phyloP scores from a whole-genome alignment of 2,329 filamentous ascomycete species.

The Cryphonectria nitschkei region DNA sequence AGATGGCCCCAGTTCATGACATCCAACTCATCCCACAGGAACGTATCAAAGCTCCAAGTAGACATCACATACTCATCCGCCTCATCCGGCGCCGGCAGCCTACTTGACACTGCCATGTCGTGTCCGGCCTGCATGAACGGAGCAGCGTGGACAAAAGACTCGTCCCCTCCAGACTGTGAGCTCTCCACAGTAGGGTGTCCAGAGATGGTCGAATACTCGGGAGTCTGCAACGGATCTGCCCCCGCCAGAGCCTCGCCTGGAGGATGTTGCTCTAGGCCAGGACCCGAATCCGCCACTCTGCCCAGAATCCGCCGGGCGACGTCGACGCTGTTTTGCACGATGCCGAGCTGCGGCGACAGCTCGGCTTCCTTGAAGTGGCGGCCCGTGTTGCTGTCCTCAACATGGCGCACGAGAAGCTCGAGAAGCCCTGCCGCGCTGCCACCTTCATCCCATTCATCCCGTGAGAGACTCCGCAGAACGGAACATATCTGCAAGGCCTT shows the following conservation, averaged over 20 bases:
- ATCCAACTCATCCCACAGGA: constrained; percentile 2
- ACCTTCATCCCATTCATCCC: neutral
- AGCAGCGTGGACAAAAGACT: neutral
- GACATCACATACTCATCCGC: neutral
- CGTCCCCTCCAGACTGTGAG: neutral
- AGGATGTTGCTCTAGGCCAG: neutral
- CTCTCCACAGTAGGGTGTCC: neutral
- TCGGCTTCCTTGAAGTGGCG: constrained; percentile 3
- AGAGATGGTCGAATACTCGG: neutral
- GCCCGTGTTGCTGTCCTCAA: neutral
- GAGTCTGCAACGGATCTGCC: neutral
- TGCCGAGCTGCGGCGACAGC: constrained; percentile 1
- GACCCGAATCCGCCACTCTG: neutral
- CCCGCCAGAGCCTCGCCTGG: neutral
- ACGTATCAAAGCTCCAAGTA: neutral
- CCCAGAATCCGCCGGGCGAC: neutral
- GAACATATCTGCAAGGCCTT: neutral
- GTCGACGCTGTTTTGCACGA: constrained; percentile 8
- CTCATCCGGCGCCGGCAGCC: neutral
- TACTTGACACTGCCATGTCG: neutral
- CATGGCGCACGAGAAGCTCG: constrained; percentile 6
- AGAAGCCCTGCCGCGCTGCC: neutral
- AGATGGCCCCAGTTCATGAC: constrained; percentile 2
- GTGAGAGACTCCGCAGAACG: neutral
- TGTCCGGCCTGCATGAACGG: neutral